Evolutionary conservation across 1,284 basidiomycete species (phyloP).

Genomic region (Sporisorium exsertum): DNA sequence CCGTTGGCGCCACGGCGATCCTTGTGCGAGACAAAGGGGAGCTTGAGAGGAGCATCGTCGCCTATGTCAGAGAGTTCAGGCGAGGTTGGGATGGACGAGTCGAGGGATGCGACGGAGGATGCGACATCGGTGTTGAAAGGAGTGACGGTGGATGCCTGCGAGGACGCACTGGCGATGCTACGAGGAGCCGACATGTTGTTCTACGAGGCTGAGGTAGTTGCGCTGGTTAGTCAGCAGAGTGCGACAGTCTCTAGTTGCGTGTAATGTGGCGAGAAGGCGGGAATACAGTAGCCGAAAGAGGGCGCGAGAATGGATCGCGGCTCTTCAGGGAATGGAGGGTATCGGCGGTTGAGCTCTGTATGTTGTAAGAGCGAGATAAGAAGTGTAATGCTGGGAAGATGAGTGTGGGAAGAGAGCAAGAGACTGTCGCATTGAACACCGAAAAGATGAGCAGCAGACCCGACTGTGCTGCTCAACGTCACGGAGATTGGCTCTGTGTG

Average conservation of each 20-base stretch:
- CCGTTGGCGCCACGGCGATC: slow-evolving; percentile 54
- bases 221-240: background rate
- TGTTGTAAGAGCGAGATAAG: background rate
- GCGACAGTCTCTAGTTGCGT: slow-evolving; percentile 1
- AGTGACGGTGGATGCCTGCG: slow-evolving; percentile 47
- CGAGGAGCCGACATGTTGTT: slow-evolving; percentile 31
- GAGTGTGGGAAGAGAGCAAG: background rate
- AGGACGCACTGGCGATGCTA: slow-evolving; percentile 39
- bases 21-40: slow-evolving; percentile 50
- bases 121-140: slow-evolving; percentile 42
- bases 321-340: slow-evolving; percentile 25
- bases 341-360: background rate
- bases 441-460: background rate
- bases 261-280: background rate
- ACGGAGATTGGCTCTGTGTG: too few relatives aligned
- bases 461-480: background rate
- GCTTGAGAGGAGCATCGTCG: slow-evolving; percentile 36
- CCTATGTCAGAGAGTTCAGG: slow-evolving; percentile 47
- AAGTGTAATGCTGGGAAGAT: background rate
- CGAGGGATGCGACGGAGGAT: slow-evolving; percentile 50
- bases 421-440: background rate
- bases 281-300: slow-evolving; percentile 19
- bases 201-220: background rate
- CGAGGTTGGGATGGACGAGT: slow-evolving; percentile 50
- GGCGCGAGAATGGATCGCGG: slow-evolving; percentile 9